Base-by-base conservation (phyloP, 2,329 filamentous ascomycete genomes). In the Sphaerostilbella broomeana region DNA sequence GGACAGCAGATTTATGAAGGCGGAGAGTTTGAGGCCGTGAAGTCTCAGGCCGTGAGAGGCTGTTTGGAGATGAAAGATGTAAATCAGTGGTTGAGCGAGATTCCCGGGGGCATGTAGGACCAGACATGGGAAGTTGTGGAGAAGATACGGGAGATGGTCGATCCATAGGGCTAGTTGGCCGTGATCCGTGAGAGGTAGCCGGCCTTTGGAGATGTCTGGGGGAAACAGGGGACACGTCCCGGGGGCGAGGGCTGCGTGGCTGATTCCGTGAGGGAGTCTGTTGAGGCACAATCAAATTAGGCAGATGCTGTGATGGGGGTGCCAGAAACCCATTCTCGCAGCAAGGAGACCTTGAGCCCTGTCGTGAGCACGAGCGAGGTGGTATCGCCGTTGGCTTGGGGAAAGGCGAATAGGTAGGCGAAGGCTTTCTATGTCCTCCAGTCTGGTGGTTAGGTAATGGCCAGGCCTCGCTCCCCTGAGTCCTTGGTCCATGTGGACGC, bases 371-470 rank as follows among this genome's bases (percentile, higher is more conserved):
- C 12, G 37, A 11, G 10, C 38, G 40, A 5, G 48, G 59, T 11
- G 63, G 63, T 6, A 63, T 55, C 2, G 50, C 44, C 6, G 53
- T 43, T n/a, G 55, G 47, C 48, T 61, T 68, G 5, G 67, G 66
- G 42, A 67, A 69, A 26, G 66, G 56, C 1, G 67, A 67, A 43
- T 68, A 68, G 3, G 57, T 60, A 13, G 56, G 49, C 8, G 51
- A 46, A 8, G 53, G 42, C 44, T 54, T 58, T 28, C 50, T 46
- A 13, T 29, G 5, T 19, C n/a, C 15, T 15, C 28, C 34, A 9
- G 34, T 13, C 8, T 24, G 30, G 4, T 22, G 8, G 8, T 43
- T 30, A 19, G 35, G 27, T n/a, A 43, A 36, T n/a, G 41, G 41
- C 41, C 41, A 43, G 2, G 30, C 38, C 12, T 39, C 16, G 15